Evolutionary conservation across 2,329 filamentous ascomycete genomes (phyloP).

Genomic region (Penicillium nordicum): DNA sequence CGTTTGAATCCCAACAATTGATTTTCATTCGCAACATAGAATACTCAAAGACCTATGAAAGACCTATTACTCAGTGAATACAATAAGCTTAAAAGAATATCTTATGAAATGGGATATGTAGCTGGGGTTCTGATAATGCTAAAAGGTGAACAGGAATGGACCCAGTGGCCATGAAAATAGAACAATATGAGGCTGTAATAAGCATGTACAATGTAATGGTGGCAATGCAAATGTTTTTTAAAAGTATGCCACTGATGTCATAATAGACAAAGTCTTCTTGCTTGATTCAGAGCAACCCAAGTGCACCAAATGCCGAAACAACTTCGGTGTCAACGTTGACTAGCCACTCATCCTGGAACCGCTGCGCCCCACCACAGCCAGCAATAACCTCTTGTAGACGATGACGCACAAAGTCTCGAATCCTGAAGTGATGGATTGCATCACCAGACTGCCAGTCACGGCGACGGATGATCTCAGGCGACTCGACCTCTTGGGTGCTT

Average conservation of each 20-base stretch:
- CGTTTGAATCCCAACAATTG: neutral
- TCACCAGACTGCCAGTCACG: conserved; percentile 42
- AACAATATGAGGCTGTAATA: neutral
- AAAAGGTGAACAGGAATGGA: neutral
- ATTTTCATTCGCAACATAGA: neutral
- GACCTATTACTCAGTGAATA: neutral
- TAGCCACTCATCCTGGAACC: conserved; percentile 44
- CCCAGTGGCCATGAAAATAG: neutral
- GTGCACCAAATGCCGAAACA: conserved; percentile 38
- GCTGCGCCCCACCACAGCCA: conserved; percentile 40
- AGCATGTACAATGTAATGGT: neutral
- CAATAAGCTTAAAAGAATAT: neutral
- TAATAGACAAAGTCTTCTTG: neutral
- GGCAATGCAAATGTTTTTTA: neutral
- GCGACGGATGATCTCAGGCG: conserved; percentile 42
- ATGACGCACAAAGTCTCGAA: conserved; percentile 44
- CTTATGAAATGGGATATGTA: conserved; percentile 22
- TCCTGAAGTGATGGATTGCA: conserved; percentile 43
- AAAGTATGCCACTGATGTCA: neutral
- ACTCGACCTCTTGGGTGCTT: conserved; percentile 34
- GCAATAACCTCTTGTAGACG: conserved; percentile 40
- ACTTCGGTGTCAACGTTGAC: conserved; percentile 45
- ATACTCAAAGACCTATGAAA: neutral
- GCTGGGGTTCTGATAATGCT: neutral
- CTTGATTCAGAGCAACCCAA: conserved; percentile 32